These are phyloP conservation scores for Aspergillus bombycis DNA, from an alignment of 2,329 filamentous ascomycete species.

Conservation along the genomic window DNA sequence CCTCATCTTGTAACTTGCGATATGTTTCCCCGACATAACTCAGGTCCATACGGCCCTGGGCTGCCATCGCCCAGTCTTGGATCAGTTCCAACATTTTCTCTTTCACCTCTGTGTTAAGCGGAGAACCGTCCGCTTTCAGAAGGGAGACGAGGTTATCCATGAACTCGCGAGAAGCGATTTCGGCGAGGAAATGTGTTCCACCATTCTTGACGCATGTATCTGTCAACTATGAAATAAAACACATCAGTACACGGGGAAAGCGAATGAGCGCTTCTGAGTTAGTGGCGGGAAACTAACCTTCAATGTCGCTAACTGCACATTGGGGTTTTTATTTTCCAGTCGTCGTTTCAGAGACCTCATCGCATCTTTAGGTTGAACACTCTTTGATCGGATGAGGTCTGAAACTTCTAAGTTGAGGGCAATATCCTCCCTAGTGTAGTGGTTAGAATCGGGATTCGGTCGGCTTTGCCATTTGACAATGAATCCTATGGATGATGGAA, in stretches of 20 bases:
- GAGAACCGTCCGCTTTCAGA: constrained; percentile 74
- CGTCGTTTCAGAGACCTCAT: constrained; percentile 95
- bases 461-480: neutral
- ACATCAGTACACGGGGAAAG: constrained; percentile 23
- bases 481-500: neutral
- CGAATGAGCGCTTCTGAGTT: neutral
- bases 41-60: constrained; percentile 80
- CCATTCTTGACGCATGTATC: constrained; percentile 99
- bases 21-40: constrained; percentile 90
- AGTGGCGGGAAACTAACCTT: constrained; percentile 62
- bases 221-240: constrained; percentile 66
- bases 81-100: constrained; percentile 90
- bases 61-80: constrained; percentile 88
- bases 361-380: constrained; percentile 93
- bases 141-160: constrained; percentile 96
- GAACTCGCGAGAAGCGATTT: constrained; percentile 96
- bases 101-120: constrained; percentile 83
- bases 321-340: constrained; percentile 97
- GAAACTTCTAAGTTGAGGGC: constrained; percentile 97
- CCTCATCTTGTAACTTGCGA: constrained; percentile 76
- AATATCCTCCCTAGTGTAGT: constrained; percentile 77
- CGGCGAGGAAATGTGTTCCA: constrained; percentile 88
- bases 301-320: constrained; percentile 91
- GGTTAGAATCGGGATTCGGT: constrained; percentile 12
- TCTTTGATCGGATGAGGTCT: constrained; percentile 95